A percentile compares a stretch with the other conserved stretches of the same genome.
These are phyloP conservation scores for Blastomyces silverae DNA, from an alignment of 2,329 filamentous ascomycete species.

Conservation along the genomic window DNA sequence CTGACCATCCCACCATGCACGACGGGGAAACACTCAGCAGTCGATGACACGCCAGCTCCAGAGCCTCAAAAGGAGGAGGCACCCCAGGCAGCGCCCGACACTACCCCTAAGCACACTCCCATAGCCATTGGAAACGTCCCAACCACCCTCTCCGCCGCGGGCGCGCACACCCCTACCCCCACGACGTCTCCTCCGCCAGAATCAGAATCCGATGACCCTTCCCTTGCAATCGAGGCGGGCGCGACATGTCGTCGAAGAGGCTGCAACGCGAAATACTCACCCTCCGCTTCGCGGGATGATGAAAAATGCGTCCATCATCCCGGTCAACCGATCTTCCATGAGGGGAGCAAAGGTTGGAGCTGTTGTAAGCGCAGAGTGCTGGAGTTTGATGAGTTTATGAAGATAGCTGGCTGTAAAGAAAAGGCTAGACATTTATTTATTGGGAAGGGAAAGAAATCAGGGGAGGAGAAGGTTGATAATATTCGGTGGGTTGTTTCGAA, in stretches of 20 bases:
- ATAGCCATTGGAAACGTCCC: conserved; percentile 21
- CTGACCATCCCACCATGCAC: conserved; percentile 88
- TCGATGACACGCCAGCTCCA: conserved; percentile 60
- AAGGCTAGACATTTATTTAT: conserved; percentile 80
- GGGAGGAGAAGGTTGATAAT: conserved; percentile 69
- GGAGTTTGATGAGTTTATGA: conserved; percentile 98
- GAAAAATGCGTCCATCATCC: conserved; percentile 87
- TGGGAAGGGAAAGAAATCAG: conserved; percentile 58
- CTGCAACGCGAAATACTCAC: conserved; percentile 61
- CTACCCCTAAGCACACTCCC: conserved; percentile 22
- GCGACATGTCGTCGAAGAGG: conserved; percentile 69
- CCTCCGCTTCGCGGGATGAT: conserved; percentile 53
- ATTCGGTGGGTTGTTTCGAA: conserved; percentile 56
- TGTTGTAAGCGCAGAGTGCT: conserved; percentile 94
- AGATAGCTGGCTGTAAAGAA: conserved; percentile 81
- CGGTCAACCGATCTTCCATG: conserved; percentile 87
- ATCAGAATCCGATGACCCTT: conserved; percentile 80
- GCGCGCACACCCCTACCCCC: conserved; percentile 28
- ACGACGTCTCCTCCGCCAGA: conserved; percentile 56
- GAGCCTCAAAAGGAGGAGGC: conserved; percentile 41
- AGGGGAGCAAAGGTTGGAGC: conserved; percentile 94
- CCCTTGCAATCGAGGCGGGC: conserved; percentile 63
- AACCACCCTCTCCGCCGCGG: conserved; percentile 29
- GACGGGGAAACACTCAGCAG: conserved; percentile 81
- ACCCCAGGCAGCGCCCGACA: conserved; percentile 19